Percentiles rank a stretch among this genome's conserved stretches.
Evolutionary conservation across 2,329 filamentous ascomycete species (phyloP).

Genomic region (Pseudodiploospora longispora): DNA sequence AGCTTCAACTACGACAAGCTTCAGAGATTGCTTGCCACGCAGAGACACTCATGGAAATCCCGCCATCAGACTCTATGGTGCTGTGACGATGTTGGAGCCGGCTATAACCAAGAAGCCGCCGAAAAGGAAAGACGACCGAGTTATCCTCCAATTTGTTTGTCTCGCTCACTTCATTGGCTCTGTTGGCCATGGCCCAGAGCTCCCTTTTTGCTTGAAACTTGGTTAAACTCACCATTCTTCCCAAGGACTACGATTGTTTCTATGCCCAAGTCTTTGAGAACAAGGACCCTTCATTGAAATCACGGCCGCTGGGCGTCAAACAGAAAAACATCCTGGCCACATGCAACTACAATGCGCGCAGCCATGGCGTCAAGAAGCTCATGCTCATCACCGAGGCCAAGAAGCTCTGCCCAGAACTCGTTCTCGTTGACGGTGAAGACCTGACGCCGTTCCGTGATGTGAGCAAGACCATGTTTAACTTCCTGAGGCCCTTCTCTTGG

Average conservation of each 20-base stretch:
- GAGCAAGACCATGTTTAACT: conserved; percentile 71
- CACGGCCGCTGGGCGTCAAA: conserved; percentile 71
- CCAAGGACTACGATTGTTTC: conserved; percentile 78
- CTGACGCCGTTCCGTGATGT: conserved; percentile 76
- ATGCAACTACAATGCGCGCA: conserved; percentile 86
- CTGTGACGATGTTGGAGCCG: conserved; percentile 2
- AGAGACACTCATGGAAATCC: too few species aligned
- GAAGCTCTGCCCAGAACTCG: conserved; percentile 70
- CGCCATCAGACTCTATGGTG: neutral
- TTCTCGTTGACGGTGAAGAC: conserved; percentile 82
- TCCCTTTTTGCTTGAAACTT: neutral
- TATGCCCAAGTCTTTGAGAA: conserved; percentile 88
- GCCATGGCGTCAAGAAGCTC: conserved; percentile 67
- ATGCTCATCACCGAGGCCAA: conserved; percentile 79
- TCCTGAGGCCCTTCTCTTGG: conserved; percentile 70
- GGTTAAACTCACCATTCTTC: conserved; percentile 6
- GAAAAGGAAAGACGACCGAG: conserved; percentile 51
- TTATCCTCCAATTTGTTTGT: conserved; percentile 76
- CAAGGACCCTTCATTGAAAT: conserved; percentile 64
- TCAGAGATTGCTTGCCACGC: too few species aligned
- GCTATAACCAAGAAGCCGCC: conserved; percentile 18
- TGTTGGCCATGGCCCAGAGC: neutral
- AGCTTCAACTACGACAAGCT: too few species aligned
- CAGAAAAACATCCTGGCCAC: conserved; percentile 92
- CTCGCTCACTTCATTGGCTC: conserved; percentile 2